These are phyloP conservation scores for Austroboletus niveus DNA, from an alignment of 1,284 basidiomycete genomes.

Conservation along the genomic window DNA sequence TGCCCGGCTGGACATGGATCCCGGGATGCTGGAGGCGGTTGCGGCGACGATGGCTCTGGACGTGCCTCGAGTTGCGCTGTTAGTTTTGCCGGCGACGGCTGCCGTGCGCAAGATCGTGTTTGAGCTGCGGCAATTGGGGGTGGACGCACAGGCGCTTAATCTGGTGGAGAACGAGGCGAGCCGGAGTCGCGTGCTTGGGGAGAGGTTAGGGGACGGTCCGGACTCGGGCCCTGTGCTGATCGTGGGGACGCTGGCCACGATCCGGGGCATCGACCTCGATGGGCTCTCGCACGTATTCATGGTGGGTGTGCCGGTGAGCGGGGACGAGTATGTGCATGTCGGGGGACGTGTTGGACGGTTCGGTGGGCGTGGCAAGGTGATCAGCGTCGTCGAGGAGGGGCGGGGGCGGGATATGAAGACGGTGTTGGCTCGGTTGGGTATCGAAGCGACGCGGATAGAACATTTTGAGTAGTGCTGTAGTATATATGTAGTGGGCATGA, in stretches of 20 bases:
- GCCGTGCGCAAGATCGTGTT: conserved; percentile 59
- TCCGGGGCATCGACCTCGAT: conserved; percentile 70
- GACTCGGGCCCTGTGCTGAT: conserved; percentile 59
- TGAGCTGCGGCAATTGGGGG: conserved; percentile 62
- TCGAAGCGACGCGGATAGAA: conserved; percentile 35
- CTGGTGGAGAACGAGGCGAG: conserved; percentile 44
- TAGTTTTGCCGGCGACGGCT: conserved; percentile 61
- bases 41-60: conserved; percentile 69
- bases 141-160: conserved; percentile 64
- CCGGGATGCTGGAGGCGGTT: conserved; percentile 60
- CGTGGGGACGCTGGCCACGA: conserved; percentile 64
- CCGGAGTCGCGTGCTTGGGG: conserved; percentile 40
- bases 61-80: conserved; percentile 62
- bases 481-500: too few species aligned
- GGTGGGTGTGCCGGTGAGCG: conserved; percentile 55
- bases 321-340: conserved; percentile 66
- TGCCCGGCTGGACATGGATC: conserved; percentile 52
- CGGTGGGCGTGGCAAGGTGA: conserved; percentile 59
- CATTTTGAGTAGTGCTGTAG: conserved; percentile 43
- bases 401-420: conserved; percentile 35
- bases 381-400: conserved; percentile 51
- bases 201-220: conserved; percentile 25
- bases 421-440: conserved; percentile 47
- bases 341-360: conserved; percentile 77
- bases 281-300: conserved; percentile 73